Base-by-base conservation (phyloP, 805 yeast species). In the Cyberlindnera amylophila region DNA sequence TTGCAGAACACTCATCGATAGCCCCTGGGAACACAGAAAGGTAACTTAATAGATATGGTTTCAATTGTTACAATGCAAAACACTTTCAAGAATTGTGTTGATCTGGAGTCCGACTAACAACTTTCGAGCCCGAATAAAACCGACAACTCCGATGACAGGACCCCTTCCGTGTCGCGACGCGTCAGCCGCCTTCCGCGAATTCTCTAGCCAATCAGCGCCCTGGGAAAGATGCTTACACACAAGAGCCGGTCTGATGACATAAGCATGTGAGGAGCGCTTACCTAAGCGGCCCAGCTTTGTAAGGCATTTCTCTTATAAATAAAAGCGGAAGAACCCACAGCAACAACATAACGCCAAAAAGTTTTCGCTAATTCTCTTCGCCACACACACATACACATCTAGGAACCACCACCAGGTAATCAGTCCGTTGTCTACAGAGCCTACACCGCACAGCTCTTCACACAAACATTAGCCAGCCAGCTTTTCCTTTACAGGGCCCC, bases 221-320 rank as follows among this genome's bases (percentile, higher is more conserved):
- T 32, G 30, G 30, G 27, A 42, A 34, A 30, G 34, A 5, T 42
- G 46, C 26, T 42, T 30, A 41, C 44, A 28, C 15, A 12, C 16
- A 23, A 6, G 24, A 8, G 6, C 21, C 14, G 13, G 7, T 5
- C 23, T 4, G 41, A n/a, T 41, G 32, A 41, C 39, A 18, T 41
- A 41, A 41, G 26, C 34, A 2, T 3, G 3, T 5, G 14, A 23
- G 24, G 10, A 3, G n/a, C 27, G 32, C 13, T 41, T 36, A 41
- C 39, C n/a, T 40, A 14, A 37, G 26, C 30, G 13, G 9, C 9
- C 6, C 24, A 6, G 24, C 24, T 9, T 21, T 6, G 24, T 21
- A 21, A 21, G 24, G 24, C 24, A 21, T 9, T 21, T 21, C 24
- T 21, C 24, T 21, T 21, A 16, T 15, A 31, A 12, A 15, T 16